phyloP scores from a whole-genome alignment of 208 protist species.

The Wallacemonas sp. region DNA sequence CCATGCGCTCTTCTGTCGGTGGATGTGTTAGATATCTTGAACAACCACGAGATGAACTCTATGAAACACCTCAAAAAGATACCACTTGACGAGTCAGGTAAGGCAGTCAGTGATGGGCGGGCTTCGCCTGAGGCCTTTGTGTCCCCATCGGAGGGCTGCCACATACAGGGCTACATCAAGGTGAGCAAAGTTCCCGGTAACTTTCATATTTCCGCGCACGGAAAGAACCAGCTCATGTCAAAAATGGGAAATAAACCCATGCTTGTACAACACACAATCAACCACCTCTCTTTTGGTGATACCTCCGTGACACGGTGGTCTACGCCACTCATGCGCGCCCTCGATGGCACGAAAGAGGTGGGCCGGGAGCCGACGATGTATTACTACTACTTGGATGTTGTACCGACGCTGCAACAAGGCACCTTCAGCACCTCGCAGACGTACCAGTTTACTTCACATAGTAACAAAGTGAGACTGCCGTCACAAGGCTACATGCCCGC shows the following conservation, averaged over 20 bases:
- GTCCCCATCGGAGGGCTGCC: conserved; percentile 35
- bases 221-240: conserved; percentile 20
- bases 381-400: conserved; percentile 52
- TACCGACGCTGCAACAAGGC: conserved; percentile 47
- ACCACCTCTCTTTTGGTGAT: conserved; percentile 38
- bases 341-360: conserved; percentile 23
- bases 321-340: conserved; percentile 18
- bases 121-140: conserved; percentile 13
- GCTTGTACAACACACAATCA: conserved; percentile 32
- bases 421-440: conserved; percentile 25
- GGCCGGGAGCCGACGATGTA: conserved; percentile 17
- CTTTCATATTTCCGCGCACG: conserved; percentile 54
- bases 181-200: conserved; percentile 56
- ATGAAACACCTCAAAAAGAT: conserved; percentile 35
- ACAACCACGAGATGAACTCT: conserved; percentile 41
- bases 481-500: conserved; percentile 33
- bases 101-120: conserved; percentile 18
- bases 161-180: conserved; percentile 33
- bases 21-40: conserved; percentile 47
- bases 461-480: conserved; percentile 5
- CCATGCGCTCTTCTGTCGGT: conserved; percentile 41
- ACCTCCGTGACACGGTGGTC: not conserved
- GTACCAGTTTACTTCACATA: conserved; percentile 47
- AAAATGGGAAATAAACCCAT: not conserved
- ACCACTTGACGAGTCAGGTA: conserved; percentile 21